Evolutionary conservation across 2,329 filamentous ascomycete species (phyloP).

Genomic region (Aureobasidium sp.): DNA sequence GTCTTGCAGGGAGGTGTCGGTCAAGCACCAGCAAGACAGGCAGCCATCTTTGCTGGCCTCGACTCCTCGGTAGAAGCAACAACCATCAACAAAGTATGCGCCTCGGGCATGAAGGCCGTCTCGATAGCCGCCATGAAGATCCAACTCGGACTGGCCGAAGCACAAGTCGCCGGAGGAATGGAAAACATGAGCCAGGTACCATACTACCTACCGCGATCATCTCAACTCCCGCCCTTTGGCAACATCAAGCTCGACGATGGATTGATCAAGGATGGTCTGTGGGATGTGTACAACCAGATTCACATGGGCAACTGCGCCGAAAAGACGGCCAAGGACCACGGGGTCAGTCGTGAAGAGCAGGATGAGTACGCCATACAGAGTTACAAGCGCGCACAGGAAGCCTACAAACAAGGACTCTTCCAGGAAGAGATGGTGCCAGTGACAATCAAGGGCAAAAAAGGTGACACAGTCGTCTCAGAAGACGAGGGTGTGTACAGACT

Average conservation of each 20-base stretch:
- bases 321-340: constrained; percentile 81
- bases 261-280: constrained; percentile 86
- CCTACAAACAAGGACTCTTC: constrained; percentile 76
- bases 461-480: constrained; percentile 65
- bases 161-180: constrained; percentile 90
- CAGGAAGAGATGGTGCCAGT: constrained; percentile 85
- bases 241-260: constrained; percentile 84
- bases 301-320: constrained; percentile 98
- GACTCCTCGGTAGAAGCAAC: constrained; percentile 59
- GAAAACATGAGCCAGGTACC: constrained; percentile 95
- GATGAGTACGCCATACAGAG: constrained; percentile 84
- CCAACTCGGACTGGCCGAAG: constrained; percentile 79
- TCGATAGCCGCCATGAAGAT: constrained; percentile 88
- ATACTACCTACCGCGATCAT: constrained; percentile 80
- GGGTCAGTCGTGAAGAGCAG: constrained; percentile 74
- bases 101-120: constrained; percentile 89
- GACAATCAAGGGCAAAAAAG: constrained; percentile 75
- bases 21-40: constrained; percentile 87
- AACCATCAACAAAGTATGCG: constrained; percentile 97
- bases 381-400: constrained; percentile 81
- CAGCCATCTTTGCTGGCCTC: constrained; percentile 70
- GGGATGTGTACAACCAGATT: constrained; percentile 92
- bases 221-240: constrained; percentile 74
- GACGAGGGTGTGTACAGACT: constrained; percentile 88
- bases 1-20: constrained; percentile 77